Evolutionary conservation across 2,329 filamentous ascomycete genomes (phyloP).

Genomic region (Epichloe elymi): DNA sequence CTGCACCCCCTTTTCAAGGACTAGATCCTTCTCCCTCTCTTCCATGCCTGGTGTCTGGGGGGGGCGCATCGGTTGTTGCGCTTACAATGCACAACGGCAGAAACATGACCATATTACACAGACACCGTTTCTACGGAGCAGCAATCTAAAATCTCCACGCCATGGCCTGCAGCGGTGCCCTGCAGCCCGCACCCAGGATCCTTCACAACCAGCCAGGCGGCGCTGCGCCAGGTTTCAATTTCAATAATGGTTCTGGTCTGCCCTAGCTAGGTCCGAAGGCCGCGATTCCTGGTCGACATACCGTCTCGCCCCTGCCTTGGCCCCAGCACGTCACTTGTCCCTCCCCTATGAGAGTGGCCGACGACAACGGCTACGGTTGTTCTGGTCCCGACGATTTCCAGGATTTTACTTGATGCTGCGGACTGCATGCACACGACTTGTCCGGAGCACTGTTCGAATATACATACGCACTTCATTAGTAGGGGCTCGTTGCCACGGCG

Average conservation of each 20-base stretch:
- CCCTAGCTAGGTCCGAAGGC: neutral
- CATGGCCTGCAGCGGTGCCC: neutral
- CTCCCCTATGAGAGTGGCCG: no score
- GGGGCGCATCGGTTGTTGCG: conserved; percentile 5
- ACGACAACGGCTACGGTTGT: no score
- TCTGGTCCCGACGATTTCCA: no score
- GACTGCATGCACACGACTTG: no score
- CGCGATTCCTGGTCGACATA: neutral
- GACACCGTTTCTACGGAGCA: neutral
- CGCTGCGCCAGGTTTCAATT: neutral
- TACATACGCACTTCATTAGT: no score
- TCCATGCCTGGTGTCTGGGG: conserved; percentile 9
- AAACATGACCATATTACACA: conserved; percentile 8
- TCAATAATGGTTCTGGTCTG: neutral
- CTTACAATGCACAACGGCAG: conserved; percentile 11
- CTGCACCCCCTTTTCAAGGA: conserved; percentile 13
- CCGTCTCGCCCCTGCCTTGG: no score
- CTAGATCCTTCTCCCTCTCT: conserved; percentile 18
- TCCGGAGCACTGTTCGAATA: no score
- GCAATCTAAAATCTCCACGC: neutral
- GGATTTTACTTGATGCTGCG: no score
- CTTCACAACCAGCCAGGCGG: conserved; percentile 3
- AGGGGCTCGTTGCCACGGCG: no score
- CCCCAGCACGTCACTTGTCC: no score
- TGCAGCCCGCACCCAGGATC: neutral